Evolutionary conservation across 805 yeast genomes (phyloP).

Genomic region (Candida rishiriensis): DNA sequence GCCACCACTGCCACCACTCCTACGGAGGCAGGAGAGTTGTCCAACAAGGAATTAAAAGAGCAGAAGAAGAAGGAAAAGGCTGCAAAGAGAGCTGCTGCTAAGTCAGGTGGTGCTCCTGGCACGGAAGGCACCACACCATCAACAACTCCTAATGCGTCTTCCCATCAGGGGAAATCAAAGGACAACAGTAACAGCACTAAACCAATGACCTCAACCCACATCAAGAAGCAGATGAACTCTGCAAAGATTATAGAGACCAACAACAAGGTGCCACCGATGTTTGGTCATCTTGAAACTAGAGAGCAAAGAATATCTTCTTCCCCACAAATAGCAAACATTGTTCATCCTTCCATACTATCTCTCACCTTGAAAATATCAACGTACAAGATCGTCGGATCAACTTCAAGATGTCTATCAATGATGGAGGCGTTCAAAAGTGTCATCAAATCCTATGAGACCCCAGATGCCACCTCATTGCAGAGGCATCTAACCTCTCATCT

Average conservation of each 20-base stretch:
- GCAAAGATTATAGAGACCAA: conserved; percentile 40
- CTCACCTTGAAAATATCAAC: conserved; percentile 78
- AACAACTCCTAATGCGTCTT: conserved; percentile 6
- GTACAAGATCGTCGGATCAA: conserved; percentile 86
- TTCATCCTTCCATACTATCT: conserved; percentile 81
- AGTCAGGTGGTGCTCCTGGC: conserved; percentile 36
- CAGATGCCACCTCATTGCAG: conserved; percentile 76
- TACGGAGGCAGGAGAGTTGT: conserved; percentile 26
- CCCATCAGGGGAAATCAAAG: neutral
- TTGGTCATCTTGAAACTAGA: conserved; percentile 75
- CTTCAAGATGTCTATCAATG: conserved; percentile 80
- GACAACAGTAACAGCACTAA: conserved; percentile 32
- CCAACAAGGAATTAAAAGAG: conserved; percentile 84
- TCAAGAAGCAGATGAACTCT: conserved; percentile 51
- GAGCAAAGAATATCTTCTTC: conserved; percentile 65
- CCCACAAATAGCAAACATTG: conserved; percentile 57
- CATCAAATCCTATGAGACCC: conserved; percentile 77
- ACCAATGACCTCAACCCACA: conserved; percentile 42
- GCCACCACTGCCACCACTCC: conserved; percentile 1
- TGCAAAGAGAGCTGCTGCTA: conserved; percentile 86
- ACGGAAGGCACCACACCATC: conserved; percentile 3
- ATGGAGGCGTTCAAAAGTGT: conserved; percentile 77
- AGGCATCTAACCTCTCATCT: conserved; percentile 86
- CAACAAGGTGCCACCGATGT: conserved; percentile 57
- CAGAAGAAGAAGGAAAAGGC: conserved; percentile 86